Conservation (phyloP, 176 grass and related monocot species). For the Carex myosuroides region DNA sequence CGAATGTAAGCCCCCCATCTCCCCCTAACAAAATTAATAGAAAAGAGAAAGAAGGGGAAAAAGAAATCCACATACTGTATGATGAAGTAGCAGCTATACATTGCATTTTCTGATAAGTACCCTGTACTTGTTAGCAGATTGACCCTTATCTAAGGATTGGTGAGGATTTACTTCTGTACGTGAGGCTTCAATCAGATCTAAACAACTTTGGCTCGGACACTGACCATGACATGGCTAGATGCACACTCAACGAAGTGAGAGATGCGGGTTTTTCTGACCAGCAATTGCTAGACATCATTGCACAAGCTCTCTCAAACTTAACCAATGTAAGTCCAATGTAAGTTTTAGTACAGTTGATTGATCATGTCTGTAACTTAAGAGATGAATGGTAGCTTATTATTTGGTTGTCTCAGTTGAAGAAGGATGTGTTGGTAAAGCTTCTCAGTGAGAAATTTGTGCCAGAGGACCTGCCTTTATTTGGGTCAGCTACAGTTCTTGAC, state of each 20-base stretch:
- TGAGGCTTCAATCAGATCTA: conserved; percentile 72
- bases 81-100: background rate
- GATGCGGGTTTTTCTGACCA: conserved; percentile 42
- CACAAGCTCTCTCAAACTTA: conserved; percentile 43
- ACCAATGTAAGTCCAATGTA: conserved; percentile 64
- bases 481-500: conserved; percentile 56
- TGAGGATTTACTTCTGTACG: conserved; percentile 86
- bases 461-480: conserved; percentile 84
- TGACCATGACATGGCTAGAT: conserved; percentile 60
- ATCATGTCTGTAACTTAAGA: background rate
- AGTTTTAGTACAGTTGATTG: conserved; percentile 25
- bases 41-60: background rate
- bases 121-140: conserved; percentile 42
- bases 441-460: conserved; percentile 67
- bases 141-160: conserved; percentile 86
- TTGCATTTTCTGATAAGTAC: background rate
- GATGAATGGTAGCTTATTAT: conserved; percentile 24
- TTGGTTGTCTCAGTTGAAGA: conserved; percentile 44
- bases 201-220: conserved; percentile 61
- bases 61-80: background rate
- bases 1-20: conserved; percentile 43
- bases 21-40: background rate
- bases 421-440: conserved; percentile 45
- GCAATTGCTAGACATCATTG: conserved; percentile 55
- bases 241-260: conserved; percentile 49